These are phyloP conservation scores for Botrytis sinoallii DNA, from an alignment of 2,329 filamentous ascomycete genomes.

Conservation along the genomic window DNA sequence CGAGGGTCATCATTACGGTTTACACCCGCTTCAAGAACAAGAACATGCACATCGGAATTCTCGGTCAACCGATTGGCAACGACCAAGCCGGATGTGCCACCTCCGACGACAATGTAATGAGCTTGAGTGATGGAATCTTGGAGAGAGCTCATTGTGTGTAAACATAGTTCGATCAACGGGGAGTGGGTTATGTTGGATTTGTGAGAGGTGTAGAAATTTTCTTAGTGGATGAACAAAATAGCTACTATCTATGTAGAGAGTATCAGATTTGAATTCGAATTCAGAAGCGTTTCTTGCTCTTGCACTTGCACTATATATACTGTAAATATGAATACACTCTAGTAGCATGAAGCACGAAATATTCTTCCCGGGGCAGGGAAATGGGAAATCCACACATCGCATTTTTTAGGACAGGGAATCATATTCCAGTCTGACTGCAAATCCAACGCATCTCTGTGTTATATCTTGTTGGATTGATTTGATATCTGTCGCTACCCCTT, in stretches of 20 bases:
- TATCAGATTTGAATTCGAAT: neutral
- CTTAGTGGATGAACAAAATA: neutral
- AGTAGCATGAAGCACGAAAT: neutral
- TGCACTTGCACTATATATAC: neutral
- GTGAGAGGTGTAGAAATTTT: neutral
- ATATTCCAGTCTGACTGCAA: neutral
- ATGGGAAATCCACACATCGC: neutral
- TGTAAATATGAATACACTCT: neutral
- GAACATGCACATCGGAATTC: conserved; percentile 40
- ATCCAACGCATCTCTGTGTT: neutral
- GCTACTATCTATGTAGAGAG: neutral
- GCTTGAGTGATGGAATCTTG: neutral
- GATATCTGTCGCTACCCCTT: neutral
- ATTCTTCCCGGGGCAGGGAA: neutral
- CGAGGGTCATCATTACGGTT: conserved; percentile 38
- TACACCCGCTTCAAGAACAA: conserved; percentile 43
- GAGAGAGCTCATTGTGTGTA: neutral
- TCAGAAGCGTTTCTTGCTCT: accelerated
- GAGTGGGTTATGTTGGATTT: neutral
- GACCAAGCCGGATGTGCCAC: conserved; percentile 24
- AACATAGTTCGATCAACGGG: neutral
- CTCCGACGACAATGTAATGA: conserved; percentile 3
- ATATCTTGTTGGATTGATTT: neutral
- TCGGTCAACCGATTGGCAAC: conserved; percentile 36
- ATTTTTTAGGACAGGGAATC: neutral